phyloP scores from a whole-genome alignment of 2,329 filamentous ascomycete species.

The Botrytis fabae region DNA sequence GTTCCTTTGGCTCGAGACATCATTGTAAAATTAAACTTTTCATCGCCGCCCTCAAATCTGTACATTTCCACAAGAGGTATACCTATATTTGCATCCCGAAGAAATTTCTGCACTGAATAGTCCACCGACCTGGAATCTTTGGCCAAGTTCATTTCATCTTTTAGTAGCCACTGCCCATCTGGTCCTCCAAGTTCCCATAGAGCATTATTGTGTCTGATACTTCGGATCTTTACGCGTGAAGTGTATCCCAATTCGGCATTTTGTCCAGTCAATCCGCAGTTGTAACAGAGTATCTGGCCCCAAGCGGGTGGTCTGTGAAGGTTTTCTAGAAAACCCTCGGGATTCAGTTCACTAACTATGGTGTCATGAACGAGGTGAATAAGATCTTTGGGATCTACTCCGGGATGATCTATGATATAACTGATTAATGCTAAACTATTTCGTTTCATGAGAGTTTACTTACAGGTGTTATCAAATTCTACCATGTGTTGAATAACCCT shows the following conservation, averaged over 20 bases:
- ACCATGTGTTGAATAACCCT: background rate
- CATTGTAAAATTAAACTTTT: background rate
- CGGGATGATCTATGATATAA: background rate
- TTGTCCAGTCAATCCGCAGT: background rate
- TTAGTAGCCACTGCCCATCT: background rate
- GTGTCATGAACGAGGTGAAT: background rate
- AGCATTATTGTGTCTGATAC: background rate
- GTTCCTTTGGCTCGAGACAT: slow-evolving; percentile 4
- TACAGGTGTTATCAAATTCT: slow-evolving; percentile 2
- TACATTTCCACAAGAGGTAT: slow-evolving; percentile 8
- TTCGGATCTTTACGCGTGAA: background rate
- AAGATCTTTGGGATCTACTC: background rate
- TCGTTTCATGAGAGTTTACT: background rate
- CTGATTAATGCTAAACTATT: background rate
- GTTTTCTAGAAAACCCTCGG: too few relatives aligned
- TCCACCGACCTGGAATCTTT: fast-evolving
- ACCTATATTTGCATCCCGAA: background rate
- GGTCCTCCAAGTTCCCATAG: slow-evolving; percentile 12
- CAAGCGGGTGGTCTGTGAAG: too few relatives aligned
- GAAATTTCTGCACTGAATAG: background rate
- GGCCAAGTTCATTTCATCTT: background rate
- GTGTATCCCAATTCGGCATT: fast-evolving
- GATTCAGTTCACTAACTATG: background rate
- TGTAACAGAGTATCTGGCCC: background rate
- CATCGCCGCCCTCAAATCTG: background rate